phyloP scores from a whole-genome alignment of 2,329 filamentous ascomycete species.

The Graphiopsis chlorocephala region DNA sequence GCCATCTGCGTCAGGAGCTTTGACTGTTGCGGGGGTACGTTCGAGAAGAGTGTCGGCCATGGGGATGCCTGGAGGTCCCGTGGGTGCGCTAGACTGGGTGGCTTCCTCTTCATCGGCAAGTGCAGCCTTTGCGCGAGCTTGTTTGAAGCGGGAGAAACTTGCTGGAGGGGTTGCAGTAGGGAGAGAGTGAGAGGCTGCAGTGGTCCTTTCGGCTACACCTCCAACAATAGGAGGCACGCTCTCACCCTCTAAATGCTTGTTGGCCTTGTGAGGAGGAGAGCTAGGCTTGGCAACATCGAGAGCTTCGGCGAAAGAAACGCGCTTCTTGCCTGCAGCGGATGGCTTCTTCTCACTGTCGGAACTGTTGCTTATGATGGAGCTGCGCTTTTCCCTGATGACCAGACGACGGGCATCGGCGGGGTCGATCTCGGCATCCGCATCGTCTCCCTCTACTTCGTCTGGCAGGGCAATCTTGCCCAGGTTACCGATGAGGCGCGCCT shows the following conservation, averaged over 20 bases:
- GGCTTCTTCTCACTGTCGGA: conserved; percentile 31
- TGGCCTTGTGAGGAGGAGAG: conserved; percentile 34
- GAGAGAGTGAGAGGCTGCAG: conserved; percentile 12
- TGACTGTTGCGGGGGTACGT: conserved; percentile 35
- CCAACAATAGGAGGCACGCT: conserved; percentile 37
- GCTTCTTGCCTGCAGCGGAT: conserved; percentile 53
- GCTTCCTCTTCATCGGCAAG: conserved; percentile 16
- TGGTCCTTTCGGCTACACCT: conserved; percentile 43
- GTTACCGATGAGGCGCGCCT: conserved; percentile 68
- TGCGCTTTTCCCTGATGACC: conserved; percentile 39
- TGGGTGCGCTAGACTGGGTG: conserved; percentile 20
- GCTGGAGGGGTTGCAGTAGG: conserved; percentile 27
- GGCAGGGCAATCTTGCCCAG: conserved; percentile 48
- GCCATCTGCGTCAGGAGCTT: conserved; percentile 29
- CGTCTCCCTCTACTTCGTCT: conserved; percentile 9
- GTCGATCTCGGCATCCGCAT: conserved; percentile 42
- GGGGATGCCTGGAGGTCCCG: conserved; percentile 27
- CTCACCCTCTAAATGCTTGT: conserved; percentile 26
- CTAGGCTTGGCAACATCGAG: conserved; percentile 64
- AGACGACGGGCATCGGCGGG: conserved; percentile 57
- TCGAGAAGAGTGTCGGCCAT: conserved; percentile 56
- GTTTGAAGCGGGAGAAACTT: conserved; percentile 44
- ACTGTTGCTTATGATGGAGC: conserved; percentile 17
- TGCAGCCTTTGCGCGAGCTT: conserved; percentile 17
- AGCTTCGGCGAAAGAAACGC: conserved; percentile 73